Conservation (phyloP, 179 eudicot genomes). For the Gypsophila paniculata region DNA sequence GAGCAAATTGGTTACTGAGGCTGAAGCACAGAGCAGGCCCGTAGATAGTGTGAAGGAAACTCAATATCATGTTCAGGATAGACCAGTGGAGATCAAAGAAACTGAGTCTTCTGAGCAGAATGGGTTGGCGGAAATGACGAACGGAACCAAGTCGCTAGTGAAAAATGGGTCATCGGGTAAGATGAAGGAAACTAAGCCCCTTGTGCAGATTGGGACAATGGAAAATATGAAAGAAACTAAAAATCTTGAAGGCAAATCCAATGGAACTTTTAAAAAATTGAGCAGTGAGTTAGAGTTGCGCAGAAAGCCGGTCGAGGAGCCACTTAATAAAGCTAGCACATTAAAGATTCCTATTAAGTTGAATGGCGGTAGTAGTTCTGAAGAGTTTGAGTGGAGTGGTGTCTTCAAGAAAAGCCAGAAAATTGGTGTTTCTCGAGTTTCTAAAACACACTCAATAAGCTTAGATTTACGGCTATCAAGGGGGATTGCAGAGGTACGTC, state of each 20-base stretch:
- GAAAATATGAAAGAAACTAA: conserved; percentile 36
- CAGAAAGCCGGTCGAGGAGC: conserved; percentile 42
- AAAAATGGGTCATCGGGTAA: conserved; percentile 39
- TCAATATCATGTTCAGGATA: conserved; percentile 27
- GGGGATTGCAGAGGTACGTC: conserved; percentile 86
- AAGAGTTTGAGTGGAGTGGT: conserved; percentile 44
- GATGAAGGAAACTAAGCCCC: conserved; percentile 32
- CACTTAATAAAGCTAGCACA: conserved; percentile 33
- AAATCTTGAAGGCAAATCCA: conserved; percentile 32
- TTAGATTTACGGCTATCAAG: conserved; percentile 87
- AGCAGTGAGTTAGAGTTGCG: conserved; percentile 41
- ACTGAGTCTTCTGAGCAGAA: conserved; percentile 30
- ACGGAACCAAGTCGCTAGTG: conserved; percentile 28
- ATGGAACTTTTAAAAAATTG: conserved; percentile 33
- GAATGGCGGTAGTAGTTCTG: conserved; percentile 33
- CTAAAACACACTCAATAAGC: conserved; percentile 76
- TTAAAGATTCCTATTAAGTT: conserved; percentile 41
- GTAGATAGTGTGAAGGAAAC: conserved; percentile 35
- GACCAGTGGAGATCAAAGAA: conserved; percentile 35
- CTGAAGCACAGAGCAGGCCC: conserved; percentile 30
- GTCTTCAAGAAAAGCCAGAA: conserved; percentile 57
- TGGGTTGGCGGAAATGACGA: conserved; percentile 31
- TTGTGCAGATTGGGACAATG: conserved; percentile 32
- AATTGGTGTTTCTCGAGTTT: conserved; percentile 59
- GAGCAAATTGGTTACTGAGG: conserved; percentile 30